Evolutionary conservation across 352 stramenopile genomes (phyloP), one percentile per base, ranked within the genome.

Genomic region (Albugo laibachii): DNA sequence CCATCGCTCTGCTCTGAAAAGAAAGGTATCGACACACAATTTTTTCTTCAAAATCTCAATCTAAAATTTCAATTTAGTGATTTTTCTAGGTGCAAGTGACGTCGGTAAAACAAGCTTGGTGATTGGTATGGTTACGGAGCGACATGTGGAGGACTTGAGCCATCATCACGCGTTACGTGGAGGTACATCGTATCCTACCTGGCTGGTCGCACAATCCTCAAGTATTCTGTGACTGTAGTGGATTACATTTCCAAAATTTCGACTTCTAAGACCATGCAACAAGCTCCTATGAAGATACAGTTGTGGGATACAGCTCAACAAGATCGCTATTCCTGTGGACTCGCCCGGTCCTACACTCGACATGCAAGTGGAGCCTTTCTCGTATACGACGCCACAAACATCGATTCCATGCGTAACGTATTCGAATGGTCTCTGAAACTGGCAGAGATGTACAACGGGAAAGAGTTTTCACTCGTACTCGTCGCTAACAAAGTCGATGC

Each of bases 251-350:
- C 65, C 34, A 39, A 65, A 14, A 57, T 63, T 8, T 57, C 52
- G 27, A 61, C 73, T 47, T 53, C 63, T 3, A 45, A 50, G 11
- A 20, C 70, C 16, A 48, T 54, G 18, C 41, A 52, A 19, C 0
- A 47, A 35, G 55, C 56, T 20, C 59, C 65, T 5, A 36, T 72
- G 24, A 72, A 79, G 50, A 43, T 79, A 16, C 63, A 75, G 36
- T 50, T 79, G 1, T 79, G 66, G 66, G 57, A 79, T 48, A 73
- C 63, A 4, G 66, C 66, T 6, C 55, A 58, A 1, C 66, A 79
- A 41, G 62, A 73, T 31, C 59, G 65, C 44, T 67, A 67, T 36
- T 49, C 52, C 12, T 38, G 47, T 31, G 40, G 47, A 31, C 54
- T 79, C 13, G 57, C 64, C 0, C 59, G 47, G 19, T 58, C 63